Base-by-base conservation (phyloP, 768 basidiomycete genomes). In the Tephrocybe sp. region DNA sequence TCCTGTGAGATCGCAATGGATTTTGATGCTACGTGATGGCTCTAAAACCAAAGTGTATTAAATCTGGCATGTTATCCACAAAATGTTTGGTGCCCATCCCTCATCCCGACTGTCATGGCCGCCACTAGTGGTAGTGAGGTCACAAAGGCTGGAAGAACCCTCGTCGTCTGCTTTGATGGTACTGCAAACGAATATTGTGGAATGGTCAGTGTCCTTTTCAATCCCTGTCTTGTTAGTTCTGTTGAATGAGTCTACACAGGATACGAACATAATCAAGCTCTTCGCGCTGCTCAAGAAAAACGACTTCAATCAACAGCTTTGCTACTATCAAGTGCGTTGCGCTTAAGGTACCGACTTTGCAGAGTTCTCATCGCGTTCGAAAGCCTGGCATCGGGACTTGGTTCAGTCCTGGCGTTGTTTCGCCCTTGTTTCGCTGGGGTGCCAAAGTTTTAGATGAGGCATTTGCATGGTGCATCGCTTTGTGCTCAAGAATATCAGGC, bases 401-500 rank as follows among this genome's bases (percentile, higher is more conserved):
- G 69, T 83, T 72, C 60, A 71, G 72, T 26, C 84, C 87, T 0
- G 84, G 87, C 0, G 74, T 80, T n/a, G 82, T 89, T 17, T 76
- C 79, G 0, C 85, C 87, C 0, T 1, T 83, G 6, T 82, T 80
- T 53, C 63, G 71, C 42, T 78, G 81, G 78, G 56, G 68, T 0
- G 88, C 86, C 5, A 81, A 80, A 60, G 59, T 84, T 4, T 48
- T 85, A 35, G 90, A 92, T 58, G 65, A 78, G 44, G 89, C 85
- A 0, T 66, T 89, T 52, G 90, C 89, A 17, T 89, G 86, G 87
- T 87, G 60, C 6, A 76, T 57, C 23, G 17, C 33, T 23, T 23
- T 40, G 41, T 43, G 22, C 13, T 12, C 5, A n/a, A n/a, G 16
- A 22, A n/a, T 19, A 45, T n/a, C 23, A n/a, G 33, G 19, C 19